Evolutionary conservation across 2,329 filamentous ascomycete genomes (phyloP).

Genomic region (Ustulina deusta): DNA sequence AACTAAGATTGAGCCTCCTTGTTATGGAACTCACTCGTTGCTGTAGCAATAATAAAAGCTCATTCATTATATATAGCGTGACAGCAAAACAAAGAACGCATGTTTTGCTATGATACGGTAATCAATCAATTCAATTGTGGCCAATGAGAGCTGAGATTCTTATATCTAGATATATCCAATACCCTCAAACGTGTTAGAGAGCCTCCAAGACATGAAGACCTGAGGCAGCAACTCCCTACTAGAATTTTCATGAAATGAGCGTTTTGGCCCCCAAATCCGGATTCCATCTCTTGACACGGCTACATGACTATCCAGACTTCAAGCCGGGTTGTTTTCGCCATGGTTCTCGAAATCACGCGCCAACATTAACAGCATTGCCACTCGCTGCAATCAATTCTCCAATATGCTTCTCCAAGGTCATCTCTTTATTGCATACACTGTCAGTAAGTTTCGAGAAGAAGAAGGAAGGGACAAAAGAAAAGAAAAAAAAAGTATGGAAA

Average conservation of each 20-base stretch:
- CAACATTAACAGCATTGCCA: background rate
- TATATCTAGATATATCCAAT: background rate
- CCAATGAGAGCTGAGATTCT: background rate
- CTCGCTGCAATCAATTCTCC: conserved; percentile 18
- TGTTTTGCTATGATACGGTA: background rate
- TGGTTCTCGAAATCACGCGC: too few relatives aligned
- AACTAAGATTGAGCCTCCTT: too few relatives aligned
- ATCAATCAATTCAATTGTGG: background rate
- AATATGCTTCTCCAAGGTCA: conserved; percentile 26
- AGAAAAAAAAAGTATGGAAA: background rate
- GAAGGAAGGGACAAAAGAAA: background rate
- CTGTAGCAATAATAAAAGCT: too few relatives aligned
- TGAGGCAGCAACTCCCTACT: background rate
- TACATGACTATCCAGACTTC: background rate
- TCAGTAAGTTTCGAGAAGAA: conserved; percentile 14
- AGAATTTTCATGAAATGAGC: background rate
- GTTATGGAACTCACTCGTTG: too few relatives aligned
- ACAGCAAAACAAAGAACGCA: background rate
- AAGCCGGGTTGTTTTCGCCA: too few relatives aligned
- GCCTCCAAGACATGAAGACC: background rate
- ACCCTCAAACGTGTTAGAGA: background rate
- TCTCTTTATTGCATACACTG: conserved; percentile 10
- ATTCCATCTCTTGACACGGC: background rate
- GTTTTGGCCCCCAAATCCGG: background rate
- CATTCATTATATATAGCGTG: background rate